These are phyloP conservation scores for Melanopsichium pennsylvanicum DNA, from an alignment of 1,284 basidiomycete genomes.

Conservation along the genomic window DNA sequence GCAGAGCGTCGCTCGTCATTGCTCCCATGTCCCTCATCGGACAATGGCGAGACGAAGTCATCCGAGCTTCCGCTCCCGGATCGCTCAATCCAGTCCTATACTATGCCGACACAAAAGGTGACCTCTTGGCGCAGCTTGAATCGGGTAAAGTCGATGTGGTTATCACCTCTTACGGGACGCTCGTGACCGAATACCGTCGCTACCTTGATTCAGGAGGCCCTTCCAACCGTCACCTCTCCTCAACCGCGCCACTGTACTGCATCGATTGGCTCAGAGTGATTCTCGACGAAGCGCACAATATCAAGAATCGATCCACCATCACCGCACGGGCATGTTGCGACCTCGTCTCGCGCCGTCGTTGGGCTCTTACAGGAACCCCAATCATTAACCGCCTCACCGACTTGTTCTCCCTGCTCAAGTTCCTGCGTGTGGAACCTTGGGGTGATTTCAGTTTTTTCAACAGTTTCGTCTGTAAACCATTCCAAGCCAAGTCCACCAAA, in stretches of 20 bases:
- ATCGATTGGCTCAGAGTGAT: conserved; percentile 63
- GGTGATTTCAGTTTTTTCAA: conserved; percentile 65
- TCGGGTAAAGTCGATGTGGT: conserved; percentile 73
- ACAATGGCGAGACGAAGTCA: conserved; percentile 90
- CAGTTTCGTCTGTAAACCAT: conserved; percentile 62
- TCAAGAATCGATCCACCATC: conserved; percentile 88
- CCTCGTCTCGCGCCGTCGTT: conserved; percentile 79
- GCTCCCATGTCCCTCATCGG: conserved; percentile 88
- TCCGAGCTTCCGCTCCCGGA: conserved; percentile 72
- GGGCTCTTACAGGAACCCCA: conserved; percentile 94
- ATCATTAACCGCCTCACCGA: conserved; percentile 93
- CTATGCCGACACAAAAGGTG: conserved; percentile 80
- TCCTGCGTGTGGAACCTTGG: conserved; percentile 90
- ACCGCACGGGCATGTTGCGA: conserved; percentile 90
- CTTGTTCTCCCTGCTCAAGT: conserved; percentile 72
- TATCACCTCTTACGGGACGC: conserved; percentile 83
- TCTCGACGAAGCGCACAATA: conserved; percentile 89
- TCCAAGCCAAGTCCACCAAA: conserved; percentile 57
- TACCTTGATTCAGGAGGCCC: conserved; percentile 44
- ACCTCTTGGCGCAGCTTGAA: conserved; percentile 75
- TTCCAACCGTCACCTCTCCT: conserved; percentile 24
- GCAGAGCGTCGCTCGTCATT: conserved; percentile 80
- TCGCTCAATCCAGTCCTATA: conserved; percentile 72
- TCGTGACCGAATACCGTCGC: conserved; percentile 57
- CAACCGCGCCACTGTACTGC: conserved; percentile 49